Percentiles rank a stretch among this genome's conserved stretches.
Evolutionary conservation across 2,329 filamentous ascomycete species (phyloP).

Genomic region (Alternaria sp.): DNA sequence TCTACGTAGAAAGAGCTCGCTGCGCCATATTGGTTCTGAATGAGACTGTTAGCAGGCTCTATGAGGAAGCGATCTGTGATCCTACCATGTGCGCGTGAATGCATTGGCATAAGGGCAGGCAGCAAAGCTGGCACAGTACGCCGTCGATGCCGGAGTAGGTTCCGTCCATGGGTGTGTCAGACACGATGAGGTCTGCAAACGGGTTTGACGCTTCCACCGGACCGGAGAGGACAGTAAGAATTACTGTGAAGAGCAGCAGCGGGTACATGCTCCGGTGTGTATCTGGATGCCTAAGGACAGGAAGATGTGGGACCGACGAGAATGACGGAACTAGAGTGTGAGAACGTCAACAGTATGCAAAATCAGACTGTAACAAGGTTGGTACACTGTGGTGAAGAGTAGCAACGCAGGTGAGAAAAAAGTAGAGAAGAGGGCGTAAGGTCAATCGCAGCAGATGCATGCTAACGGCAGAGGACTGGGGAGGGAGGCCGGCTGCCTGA

Average conservation of each 20-base stretch:
- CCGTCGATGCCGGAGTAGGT: conserved; percentile 36
- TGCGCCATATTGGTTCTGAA: conserved; percentile 16
- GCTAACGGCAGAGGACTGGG: conserved; percentile 18
- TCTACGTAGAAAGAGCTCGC: conserved; percentile 4
- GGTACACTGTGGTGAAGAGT: conserved; percentile 1
- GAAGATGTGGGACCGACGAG: conserved; percentile 13
- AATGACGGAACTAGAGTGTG: not conserved
- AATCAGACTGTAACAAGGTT: not conserved
- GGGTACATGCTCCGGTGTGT: conserved; percentile 36
- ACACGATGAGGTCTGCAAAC: conserved; percentile 30
- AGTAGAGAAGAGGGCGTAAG: conserved; percentile 22
- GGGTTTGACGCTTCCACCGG: conserved; percentile 36
- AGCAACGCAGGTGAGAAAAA: conserved; percentile 13
- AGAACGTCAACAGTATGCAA: not conserved
- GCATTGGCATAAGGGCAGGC: conserved; percentile 27
- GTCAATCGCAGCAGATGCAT: conserved; percentile 11
- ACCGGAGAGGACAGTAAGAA: conserved; percentile 35
- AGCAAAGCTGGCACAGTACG: conserved; percentile 37
- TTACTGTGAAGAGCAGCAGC: conserved; percentile 33
- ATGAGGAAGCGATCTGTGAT: not conserved
- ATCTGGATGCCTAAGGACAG: conserved; percentile 32
- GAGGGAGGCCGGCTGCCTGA: conserved; percentile 35
- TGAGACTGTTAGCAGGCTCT: conserved; percentile 15
- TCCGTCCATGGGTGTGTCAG: conserved; percentile 25
- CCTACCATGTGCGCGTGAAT: conserved; percentile 25